A percentile compares a stretch with the other conserved stretches of the same genome.
Conservation (phyloP, 371 early-diverging fungal species). For the Mortierella sp. region DNA sequence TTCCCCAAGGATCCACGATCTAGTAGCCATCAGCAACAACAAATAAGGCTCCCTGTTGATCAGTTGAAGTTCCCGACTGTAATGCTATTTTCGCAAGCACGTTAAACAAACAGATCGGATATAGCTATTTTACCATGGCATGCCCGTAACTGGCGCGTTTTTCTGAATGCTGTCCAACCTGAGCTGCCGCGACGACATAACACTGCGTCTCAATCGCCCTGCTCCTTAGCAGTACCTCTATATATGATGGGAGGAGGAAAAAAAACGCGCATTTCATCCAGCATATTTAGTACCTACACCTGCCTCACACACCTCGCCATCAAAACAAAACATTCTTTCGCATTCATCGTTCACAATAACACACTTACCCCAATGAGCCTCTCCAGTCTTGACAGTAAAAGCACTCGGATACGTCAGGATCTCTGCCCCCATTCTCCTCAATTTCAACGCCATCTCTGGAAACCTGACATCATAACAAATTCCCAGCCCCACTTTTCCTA, state of each 20-base stretch:
- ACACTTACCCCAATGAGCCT: slow-evolving; percentile 84
- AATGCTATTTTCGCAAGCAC: too few species aligned
- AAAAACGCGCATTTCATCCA: neutral
- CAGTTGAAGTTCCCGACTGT: too few species aligned
- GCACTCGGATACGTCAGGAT: slow-evolving; percentile 89
- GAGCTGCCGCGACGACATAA: slow-evolving; percentile 86
- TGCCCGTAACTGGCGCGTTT: slow-evolving; percentile 85
- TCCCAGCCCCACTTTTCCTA: slow-evolving; percentile 80
- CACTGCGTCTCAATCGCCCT: slow-evolving; percentile 91
- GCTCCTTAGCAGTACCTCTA: slow-evolving; percentile 82
- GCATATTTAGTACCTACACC: neutral
- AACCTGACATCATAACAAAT: slow-evolving; percentile 91
- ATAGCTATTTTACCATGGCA: slow-evolving; percentile 71
- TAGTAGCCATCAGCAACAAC: slow-evolving; percentile 1
- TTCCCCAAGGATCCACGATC: slow-evolving; percentile 83
- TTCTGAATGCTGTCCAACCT: slow-evolving; percentile 83
- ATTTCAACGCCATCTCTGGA: slow-evolving; percentile 75
- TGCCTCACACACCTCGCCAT: neutral
- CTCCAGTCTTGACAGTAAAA: slow-evolving; percentile 87
- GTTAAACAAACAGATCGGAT: neutral
- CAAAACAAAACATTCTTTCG: neutral
- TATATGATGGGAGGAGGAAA: neutral
- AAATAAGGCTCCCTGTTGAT: too few species aligned
- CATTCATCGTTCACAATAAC: neutral
- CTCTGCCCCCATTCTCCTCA: slow-evolving; percentile 78